Evolutionary conservation across 495 filamentous ascomycete genomes (phyloP).

Genomic region (Xylaria venustula): DNA sequence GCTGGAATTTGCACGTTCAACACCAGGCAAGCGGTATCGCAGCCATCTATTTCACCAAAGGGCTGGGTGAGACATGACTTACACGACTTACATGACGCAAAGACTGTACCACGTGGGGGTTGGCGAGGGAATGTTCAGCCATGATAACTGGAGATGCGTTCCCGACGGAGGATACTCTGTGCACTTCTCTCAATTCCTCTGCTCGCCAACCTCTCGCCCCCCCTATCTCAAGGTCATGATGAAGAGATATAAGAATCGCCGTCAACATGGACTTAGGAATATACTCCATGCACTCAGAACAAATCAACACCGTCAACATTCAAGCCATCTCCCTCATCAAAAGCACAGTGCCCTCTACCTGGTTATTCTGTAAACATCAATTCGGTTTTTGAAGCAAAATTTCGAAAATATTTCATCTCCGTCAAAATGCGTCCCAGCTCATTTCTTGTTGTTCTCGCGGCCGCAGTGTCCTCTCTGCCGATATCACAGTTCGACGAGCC

Average conservation of each 20-base stretch:
- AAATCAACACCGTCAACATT: neutral
- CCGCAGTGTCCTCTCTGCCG: neutral
- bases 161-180: neutral
- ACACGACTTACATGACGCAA: neutral
- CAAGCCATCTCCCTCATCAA: neutral
- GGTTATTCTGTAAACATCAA: neutral
- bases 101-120: neutral
- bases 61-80: conserved; percentile 1
- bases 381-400: neutral
- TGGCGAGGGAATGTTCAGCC: neutral
- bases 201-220: neutral
- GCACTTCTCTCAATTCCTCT: neutral
- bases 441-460: neutral
- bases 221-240: neutral
- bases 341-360: neutral
- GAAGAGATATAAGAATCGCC: conserved; percentile 1
- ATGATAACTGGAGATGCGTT: neutral
- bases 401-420: too few relatives aligned
- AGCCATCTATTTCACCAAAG: neutral
- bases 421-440: conserved; percentile 10
- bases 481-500: neutral
- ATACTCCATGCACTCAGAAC: neutral
- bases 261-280: neutral
- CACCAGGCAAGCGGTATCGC: too few relatives aligned
- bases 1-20: neutral